A percentile compares a stretch with the other conserved stretches of the same genome.
phyloP scores from a whole-genome alignment of 2,329 filamentous ascomycete species.

The Ophiocordyceps polyrhachis-furcata region DNA sequence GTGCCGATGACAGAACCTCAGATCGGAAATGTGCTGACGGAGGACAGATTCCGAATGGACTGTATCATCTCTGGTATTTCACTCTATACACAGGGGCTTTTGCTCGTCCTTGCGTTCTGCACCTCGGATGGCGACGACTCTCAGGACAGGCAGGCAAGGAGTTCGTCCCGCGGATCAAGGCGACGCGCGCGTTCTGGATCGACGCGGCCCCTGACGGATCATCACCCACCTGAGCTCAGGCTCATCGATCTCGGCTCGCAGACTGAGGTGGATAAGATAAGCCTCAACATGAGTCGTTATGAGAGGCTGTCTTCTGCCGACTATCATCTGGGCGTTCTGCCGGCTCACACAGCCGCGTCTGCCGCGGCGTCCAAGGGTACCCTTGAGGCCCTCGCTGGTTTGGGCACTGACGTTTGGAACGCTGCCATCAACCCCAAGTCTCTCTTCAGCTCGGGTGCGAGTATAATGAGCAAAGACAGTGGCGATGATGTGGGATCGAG shows the following conservation, averaged over 20 bases:
- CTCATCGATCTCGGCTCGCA: conserved; percentile 81
- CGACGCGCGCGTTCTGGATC: conserved; percentile 45
- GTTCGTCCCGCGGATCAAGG: conserved; percentile 25
- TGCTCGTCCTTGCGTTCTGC: conserved; percentile 74
- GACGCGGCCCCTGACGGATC: conserved; percentile 54
- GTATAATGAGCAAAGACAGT: conserved; percentile 44
- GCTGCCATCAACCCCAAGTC: conserved; percentile 73
- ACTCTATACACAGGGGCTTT: conserved; percentile 78
- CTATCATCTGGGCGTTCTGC: conserved; percentile 75
- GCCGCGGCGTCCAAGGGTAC: conserved; percentile 48
- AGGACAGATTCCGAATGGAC: conserved; percentile 65
- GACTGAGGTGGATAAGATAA: conserved; percentile 73
- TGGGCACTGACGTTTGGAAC: conserved; percentile 71
- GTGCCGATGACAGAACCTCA: conserved; percentile 15
- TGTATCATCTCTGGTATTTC: conserved; percentile 96
- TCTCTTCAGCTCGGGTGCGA: conserved; percentile 74
- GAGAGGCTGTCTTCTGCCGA: conserved; percentile 75
- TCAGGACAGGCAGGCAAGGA: conserved; percentile 20
- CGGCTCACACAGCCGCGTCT: conserved; percentile 49
- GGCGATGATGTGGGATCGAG: conserved; percentile 36
- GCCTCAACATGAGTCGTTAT: conserved; percentile 67
- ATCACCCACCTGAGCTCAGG: conserved; percentile 70
- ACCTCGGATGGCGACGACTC: conserved; percentile 57
- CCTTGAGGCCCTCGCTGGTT: conserved; percentile 54
- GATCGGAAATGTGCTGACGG: neutral